Conservation (phyloP, 192 early-diverging fungal genomes). For the Backusella macrospora region DNA sequence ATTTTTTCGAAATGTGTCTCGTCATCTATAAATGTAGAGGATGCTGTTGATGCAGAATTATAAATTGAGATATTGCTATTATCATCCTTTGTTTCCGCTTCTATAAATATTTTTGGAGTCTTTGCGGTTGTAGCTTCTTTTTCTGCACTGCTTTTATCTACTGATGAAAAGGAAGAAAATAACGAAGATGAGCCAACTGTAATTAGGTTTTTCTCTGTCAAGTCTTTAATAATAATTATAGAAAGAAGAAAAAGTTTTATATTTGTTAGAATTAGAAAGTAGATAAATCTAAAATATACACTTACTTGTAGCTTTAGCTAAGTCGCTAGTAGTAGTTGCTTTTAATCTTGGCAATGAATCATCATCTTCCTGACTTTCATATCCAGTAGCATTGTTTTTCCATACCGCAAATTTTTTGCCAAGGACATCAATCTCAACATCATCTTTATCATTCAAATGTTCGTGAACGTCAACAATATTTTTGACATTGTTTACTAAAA, state of each 20-base stretch:
- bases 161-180: neutral
- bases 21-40: neutral
- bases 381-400: neutral
- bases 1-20: neutral
- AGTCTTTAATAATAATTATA: neutral
- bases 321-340: neutral
- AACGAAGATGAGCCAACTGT: neutral
- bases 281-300: neutral
- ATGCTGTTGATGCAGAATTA: neutral
- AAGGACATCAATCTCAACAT: conserved; percentile 11
- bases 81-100: neutral
- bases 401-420: conserved; percentile 17
- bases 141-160: neutral
- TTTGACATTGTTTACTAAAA: neutral
- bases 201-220: neutral
- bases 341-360: neutral
- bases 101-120: neutral
- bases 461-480: conserved; percentile 17
- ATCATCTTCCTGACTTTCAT: neutral
- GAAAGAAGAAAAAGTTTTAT: neutral
- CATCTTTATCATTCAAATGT: conserved; percentile 11
- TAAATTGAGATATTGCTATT: neutral
- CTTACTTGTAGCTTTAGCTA: neutral
- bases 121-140: neutral
- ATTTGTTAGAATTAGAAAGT: neutral